Evolutionary conservation across 108 stramenopile genomes (phyloP).

Genomic region (Pinguiococcus pyrenoidosus): DNA sequence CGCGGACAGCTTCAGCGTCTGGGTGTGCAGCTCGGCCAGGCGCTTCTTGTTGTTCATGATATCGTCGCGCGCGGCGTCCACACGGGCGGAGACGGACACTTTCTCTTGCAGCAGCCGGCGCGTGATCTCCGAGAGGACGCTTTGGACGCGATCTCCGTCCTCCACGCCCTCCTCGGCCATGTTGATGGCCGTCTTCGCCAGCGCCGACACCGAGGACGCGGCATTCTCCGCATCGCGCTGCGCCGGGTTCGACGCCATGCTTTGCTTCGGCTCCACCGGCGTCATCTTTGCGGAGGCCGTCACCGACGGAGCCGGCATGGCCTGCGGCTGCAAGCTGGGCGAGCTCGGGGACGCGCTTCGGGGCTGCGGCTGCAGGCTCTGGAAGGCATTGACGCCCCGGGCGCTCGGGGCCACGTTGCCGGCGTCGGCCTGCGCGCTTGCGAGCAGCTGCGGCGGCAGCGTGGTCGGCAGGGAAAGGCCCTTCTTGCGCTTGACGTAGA

Average conservation of each 20-base stretch:
- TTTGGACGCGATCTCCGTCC: not conserved
- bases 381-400: not conserved
- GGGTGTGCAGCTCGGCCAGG: not conserved
- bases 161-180: not conserved
- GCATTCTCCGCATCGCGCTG: too few relatives aligned
- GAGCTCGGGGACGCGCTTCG: not conserved
- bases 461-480: constrained; percentile 19
- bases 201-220: too few relatives aligned
- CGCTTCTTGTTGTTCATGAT: not conserved
- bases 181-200: not conserved
- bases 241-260: too few relatives aligned
- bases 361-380: not conserved
- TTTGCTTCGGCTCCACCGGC: not conserved
- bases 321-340: not conserved
- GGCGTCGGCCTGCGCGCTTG: not conserved
- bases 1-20: not conserved
- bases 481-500: constrained; percentile 62
- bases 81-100: too few relatives aligned
- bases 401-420: not conserved
- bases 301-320: not conserved
- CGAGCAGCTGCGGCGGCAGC: constrained; percentile 15
- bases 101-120: not conserved
- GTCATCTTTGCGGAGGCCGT: not conserved
- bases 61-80: too few relatives aligned
- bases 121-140: not conserved